These are phyloP conservation scores for Suillus occidentalis DNA, from an alignment of 768 basidiomycete genomes.

Conservation along the genomic window DNA sequence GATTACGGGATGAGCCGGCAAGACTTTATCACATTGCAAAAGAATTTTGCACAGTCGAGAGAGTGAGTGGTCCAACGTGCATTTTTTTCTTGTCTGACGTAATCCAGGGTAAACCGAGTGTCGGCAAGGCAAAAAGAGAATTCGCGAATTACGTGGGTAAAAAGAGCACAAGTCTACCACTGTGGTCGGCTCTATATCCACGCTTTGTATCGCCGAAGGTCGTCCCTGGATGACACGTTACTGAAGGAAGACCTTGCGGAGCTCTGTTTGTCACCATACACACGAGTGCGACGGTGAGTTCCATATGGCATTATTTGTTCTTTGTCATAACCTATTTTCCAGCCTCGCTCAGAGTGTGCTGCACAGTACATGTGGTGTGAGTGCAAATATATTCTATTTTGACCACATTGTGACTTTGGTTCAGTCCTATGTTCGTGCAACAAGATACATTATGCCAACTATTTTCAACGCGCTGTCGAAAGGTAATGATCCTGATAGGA, in stretches of 20 bases:
- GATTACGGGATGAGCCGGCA: constrained; percentile 64
- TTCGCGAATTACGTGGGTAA: constrained; percentile 70
- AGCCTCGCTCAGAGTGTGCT: constrained; percentile 72
- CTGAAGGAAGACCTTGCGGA: constrained; percentile 64
- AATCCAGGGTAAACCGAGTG: constrained; percentile 56
- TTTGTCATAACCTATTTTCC: constrained; percentile 10
- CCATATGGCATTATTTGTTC: not conserved
- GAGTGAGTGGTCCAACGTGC: constrained; percentile 21
- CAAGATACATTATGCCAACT: constrained; percentile 59
- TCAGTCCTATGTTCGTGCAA: constrained; percentile 73
- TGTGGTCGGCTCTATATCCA: constrained; percentile 76
- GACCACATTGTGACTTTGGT: constrained; percentile 12
- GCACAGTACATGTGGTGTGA: constrained; percentile 62
- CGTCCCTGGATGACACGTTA: constrained; percentile 70
- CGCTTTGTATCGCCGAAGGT: constrained; percentile 70
- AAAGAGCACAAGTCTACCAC: constrained; percentile 79
- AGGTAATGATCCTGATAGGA: constrained; percentile 85
- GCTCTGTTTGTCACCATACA: constrained; percentile 78
- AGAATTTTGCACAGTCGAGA: constrained; percentile 32
- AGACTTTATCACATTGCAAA: constrained; percentile 64
- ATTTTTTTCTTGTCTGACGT: constrained; percentile 1
- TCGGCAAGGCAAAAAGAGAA: constrained; percentile 76
- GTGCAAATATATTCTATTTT: constrained; percentile 22
- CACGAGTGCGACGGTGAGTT: constrained; percentile 67
- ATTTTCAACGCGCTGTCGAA: constrained; percentile 63